phyloP scores from a whole-genome alignment of 1,284 basidiomycete genomes.

The Rhodotorula sp. region DNA sequence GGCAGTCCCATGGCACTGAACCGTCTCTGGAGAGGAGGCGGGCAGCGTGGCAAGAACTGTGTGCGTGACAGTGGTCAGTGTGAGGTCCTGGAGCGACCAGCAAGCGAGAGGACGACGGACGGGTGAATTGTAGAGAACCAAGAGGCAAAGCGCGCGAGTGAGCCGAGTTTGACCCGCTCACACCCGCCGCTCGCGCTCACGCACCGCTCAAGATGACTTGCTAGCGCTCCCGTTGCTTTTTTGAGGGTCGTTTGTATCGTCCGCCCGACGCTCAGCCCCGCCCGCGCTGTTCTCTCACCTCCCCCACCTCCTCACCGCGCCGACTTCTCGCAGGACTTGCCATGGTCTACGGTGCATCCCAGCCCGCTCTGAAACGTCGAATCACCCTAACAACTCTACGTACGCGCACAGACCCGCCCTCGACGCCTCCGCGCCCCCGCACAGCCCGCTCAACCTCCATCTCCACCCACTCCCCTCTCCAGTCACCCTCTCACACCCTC shows the following conservation, averaged over 20 bases:
- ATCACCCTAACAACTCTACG: too few species aligned
- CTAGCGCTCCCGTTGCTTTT: not conserved
- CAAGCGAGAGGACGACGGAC: not conserved
- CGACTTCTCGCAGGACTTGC: not conserved
- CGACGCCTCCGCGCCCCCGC: not conserved
- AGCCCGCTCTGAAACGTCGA: not conserved
- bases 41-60: constrained; percentile 35
- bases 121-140: not conserved
- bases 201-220: not conserved
- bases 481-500: not conserved
- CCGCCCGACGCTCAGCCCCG: not conserved
- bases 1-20: constrained; percentile 27
- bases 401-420: not conserved
- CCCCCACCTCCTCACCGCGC: not conserved
- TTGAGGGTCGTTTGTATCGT: not conserved
- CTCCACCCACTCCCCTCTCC: not conserved
- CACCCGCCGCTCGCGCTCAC: not conserved
- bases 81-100: too few species aligned
- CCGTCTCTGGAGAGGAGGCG: constrained; percentile 22
- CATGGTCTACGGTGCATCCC: not conserved
- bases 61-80: not conserved
- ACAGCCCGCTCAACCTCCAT: not conserved
- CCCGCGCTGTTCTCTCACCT: not conserved
- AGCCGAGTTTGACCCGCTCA: not conserved
- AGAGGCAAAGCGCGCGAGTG: not conserved